Percentiles rank a stretch among this genome's conserved stretches.
phyloP scores from a whole-genome alignment of 441 rosid species.

The Lagerstroemia fauriei region DNA sequence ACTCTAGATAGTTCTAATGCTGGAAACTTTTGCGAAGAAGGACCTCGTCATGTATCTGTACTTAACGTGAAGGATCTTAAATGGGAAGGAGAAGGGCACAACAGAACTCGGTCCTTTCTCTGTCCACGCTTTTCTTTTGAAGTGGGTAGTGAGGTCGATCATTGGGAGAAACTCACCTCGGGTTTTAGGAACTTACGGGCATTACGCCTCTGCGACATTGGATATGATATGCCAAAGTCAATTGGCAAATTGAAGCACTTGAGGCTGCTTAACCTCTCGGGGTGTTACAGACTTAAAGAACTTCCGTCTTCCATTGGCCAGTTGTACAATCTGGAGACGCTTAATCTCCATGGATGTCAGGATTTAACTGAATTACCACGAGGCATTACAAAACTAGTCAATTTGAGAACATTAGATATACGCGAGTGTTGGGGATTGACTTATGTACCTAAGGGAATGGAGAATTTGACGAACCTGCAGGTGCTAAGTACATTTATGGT shows the following conservation, averaged over 20 bases:
- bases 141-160: neutral
- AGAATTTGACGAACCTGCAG: too few relatives aligned
- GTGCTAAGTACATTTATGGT: too few relatives aligned
- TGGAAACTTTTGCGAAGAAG: neutral
- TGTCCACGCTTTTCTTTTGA: neutral
- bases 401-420: too few relatives aligned
- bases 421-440: too few relatives aligned
- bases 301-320: too few relatives aligned
- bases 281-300: neutral
- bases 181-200: neutral
- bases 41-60: slow-evolving; percentile 17
- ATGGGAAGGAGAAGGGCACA: neutral
- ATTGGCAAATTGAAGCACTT: slow-evolving; percentile 19
- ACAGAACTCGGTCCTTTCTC: slow-evolving; percentile 7
- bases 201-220: neutral
- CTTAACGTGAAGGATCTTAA: neutral
- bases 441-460: too few relatives aligned
- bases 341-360: too few relatives aligned
- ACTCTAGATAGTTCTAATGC: neutral
- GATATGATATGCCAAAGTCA: neutral
- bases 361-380: too few relatives aligned
- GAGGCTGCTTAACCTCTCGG: slow-evolving; percentile 20
- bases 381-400: too few relatives aligned
- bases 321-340: too few relatives aligned
- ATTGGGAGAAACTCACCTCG: too few relatives aligned